Conservation (phyloP, 345 rosid species). For the Microcos paniculata region DNA sequence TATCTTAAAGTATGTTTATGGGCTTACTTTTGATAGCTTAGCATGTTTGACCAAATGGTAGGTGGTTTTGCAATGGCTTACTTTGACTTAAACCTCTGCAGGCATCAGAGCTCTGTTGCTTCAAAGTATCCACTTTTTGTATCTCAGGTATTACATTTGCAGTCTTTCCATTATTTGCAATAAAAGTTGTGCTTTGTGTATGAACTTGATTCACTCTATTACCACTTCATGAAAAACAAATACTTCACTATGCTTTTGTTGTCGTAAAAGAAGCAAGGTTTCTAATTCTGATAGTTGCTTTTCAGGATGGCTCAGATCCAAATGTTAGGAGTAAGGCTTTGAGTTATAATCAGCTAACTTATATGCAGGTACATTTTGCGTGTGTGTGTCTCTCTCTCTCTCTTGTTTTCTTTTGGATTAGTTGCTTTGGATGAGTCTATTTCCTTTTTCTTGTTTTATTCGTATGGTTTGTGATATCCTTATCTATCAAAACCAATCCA, state of each 20-base stretch:
- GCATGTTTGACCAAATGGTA: constrained; percentile 6
- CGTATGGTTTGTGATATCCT: neutral
- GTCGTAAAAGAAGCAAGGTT: neutral
- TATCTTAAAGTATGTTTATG: constrained; percentile 55
- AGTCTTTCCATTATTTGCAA: constrained; percentile 15
- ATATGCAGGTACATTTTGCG: constrained; percentile 66
- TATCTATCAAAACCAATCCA: constrained; percentile 1
- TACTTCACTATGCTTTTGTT: neutral
- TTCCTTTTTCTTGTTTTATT: neutral
- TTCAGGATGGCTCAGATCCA: constrained; percentile 77
- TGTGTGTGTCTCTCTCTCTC: neutral
- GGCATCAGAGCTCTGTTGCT: constrained; percentile 76
- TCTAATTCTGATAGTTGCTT: constrained; percentile 20
- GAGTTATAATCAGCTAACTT: constrained; percentile 80
- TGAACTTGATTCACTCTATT: neutral
- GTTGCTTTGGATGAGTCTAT: neutral
- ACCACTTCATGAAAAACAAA: neutral
- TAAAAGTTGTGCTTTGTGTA: constrained; percentile 11
- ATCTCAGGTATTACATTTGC: constrained; percentile 62
- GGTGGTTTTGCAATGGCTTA: neutral
- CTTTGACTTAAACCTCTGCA: constrained; percentile 31
- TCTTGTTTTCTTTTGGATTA: neutral
- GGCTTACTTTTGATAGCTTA: constrained; percentile 1
- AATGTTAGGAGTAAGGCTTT: constrained; percentile 71
- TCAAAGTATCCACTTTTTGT: constrained; percentile 85